Base-by-base conservation (phyloP, 2,329 filamentous ascomycete genomes). In the Colletotrichum nymphaeae region DNA sequence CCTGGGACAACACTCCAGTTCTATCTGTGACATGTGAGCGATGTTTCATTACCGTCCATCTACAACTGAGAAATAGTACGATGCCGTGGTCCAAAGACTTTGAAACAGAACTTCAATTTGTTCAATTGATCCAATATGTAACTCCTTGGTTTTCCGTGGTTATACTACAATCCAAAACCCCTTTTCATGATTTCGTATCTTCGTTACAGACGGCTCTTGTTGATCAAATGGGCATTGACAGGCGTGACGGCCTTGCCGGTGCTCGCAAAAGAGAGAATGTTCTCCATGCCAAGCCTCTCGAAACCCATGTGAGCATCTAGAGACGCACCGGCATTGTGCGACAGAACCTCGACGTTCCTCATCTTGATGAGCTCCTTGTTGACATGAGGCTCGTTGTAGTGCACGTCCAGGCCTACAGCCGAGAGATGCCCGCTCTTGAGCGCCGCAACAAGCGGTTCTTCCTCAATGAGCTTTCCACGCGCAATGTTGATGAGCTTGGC, bases 401-500 rank as follows among this genome's bases (percentile, higher is more conserved):
- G 94, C 26, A 94, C 93, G 77, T 94, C 93, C 0, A 94, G 84
- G 3, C 93, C 93, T 2, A 85, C 89, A 0, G 89, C 91, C 63
- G 87, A 87, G 6, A 94, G 89, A 71, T 90, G 88, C 0, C 92
- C 92, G 35, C 84, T 87, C 59, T 93, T 85, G 1, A 94, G 83
- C 0, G 92, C 92, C 63, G 89, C 84, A 1, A 93, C 92, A 11
- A 94, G 86, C 0, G 92, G 93, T 3, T 84, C 90, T 81, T 94
- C 93, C 72, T 94, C 90, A 72, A 94, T 92, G 32, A 94, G 88
- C n/a, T 91, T 91, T 1, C 92, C 92, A 8, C 92, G 88, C 1
- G 93, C 93, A 2, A 93, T 94, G 80, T 94, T 94, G 75, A 94
- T 87, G 24, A 94, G 86, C 3, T 93, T 88, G 3, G 93, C 88